Percentiles rank a stretch among this genome's conserved stretches.
Conservation (phyloP, 2,329 filamentous ascomycete genomes). For the Aotearoamyces nothofagi region DNA sequence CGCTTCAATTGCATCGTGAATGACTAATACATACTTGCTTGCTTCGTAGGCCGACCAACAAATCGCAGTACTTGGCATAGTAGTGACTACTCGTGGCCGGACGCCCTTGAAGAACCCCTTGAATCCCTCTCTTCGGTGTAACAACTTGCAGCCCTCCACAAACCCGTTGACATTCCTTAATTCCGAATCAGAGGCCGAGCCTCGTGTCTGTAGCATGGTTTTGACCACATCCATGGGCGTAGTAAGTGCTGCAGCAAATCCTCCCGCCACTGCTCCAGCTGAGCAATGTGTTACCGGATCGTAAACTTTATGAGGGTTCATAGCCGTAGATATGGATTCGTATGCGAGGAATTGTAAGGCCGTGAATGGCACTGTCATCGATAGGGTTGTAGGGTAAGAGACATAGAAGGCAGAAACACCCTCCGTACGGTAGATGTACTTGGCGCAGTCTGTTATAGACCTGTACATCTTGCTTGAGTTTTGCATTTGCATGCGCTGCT, state of each 20-base stretch:
- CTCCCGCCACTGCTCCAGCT: constrained; percentile 83
- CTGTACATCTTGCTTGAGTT: constrained; percentile 79
- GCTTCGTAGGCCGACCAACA: constrained; percentile 78
- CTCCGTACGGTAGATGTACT: constrained; percentile 74
- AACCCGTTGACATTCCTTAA: constrained; percentile 24
- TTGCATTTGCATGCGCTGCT: constrained; percentile 98
- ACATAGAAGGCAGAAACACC: constrained; percentile 91
- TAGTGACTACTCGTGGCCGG: constrained; percentile 80
- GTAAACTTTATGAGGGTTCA: constrained; percentile 78
- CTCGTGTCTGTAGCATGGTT: constrained; percentile 88
- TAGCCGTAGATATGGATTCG: constrained; percentile 84
- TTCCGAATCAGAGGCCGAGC: constrained; percentile 66
- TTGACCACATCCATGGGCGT: constrained; percentile 98
- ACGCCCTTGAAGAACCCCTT: constrained; percentile 87
- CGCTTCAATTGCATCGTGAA: background rate
- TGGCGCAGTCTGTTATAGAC: constrained; percentile 75
- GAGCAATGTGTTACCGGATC: constrained; percentile 89
- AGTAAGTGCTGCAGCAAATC: constrained; percentile 82
- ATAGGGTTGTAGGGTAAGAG: constrained; percentile 93
- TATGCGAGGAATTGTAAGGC: constrained; percentile 95
- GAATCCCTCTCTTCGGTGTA: constrained; percentile 62
- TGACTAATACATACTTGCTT: constrained; percentile 39
- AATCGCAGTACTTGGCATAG: constrained; percentile 98
- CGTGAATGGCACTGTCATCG: constrained; percentile 97
- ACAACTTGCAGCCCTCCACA: constrained; percentile 13